Conservation (phyloP, 2,329 filamentous ascomycete genomes). For the Trichoderma koningiopsis region DNA sequence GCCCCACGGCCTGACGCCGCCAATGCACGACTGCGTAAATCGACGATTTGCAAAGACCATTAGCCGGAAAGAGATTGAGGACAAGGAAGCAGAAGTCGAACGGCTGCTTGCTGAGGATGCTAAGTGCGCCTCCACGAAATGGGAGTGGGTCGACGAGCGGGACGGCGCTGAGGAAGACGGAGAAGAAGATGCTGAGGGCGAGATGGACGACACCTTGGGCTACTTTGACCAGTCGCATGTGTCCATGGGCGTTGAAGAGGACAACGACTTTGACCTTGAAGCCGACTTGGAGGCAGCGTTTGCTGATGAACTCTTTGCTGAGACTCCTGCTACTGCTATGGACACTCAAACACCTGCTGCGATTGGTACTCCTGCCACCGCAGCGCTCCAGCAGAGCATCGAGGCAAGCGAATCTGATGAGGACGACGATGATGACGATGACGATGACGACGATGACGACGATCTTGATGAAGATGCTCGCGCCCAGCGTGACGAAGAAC, state of each 20-base stretch:
- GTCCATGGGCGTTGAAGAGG: slow-evolving; percentile 37
- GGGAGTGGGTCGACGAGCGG: slow-evolving; percentile 64
- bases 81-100: slow-evolving; percentile 79
- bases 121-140: slow-evolving; percentile 60
- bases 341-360: slow-evolving; percentile 51
- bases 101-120: slow-evolving; percentile 71
- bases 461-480: slow-evolving; percentile 58
- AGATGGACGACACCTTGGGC: slow-evolving; percentile 50
- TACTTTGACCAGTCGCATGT: slow-evolving; percentile 41
- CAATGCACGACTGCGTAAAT: slow-evolving; percentile 82
- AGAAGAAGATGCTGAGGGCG: slow-evolving; percentile 53
- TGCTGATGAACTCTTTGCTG: slow-evolving; percentile 43
- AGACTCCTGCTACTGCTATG: slow-evolving; percentile 47
- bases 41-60: slow-evolving; percentile 82
- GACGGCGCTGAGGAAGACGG: slow-evolving; percentile 46
- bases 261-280: slow-evolving; percentile 57
- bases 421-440: slow-evolving; percentile 48
- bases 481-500: slow-evolving; percentile 52
- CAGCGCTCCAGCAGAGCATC: slow-evolving; percentile 45
- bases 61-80: slow-evolving; percentile 80
- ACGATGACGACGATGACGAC: slow-evolving; percentile 45
- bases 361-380: slow-evolving; percentile 47
- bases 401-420: slow-evolving; percentile 47
- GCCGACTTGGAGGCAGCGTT: slow-evolving; percentile 59
- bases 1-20: slow-evolving; percentile 84